phyloP scores from a whole-genome alignment of 805 yeast genomes.

The Teunomyces gatunensis region DNA sequence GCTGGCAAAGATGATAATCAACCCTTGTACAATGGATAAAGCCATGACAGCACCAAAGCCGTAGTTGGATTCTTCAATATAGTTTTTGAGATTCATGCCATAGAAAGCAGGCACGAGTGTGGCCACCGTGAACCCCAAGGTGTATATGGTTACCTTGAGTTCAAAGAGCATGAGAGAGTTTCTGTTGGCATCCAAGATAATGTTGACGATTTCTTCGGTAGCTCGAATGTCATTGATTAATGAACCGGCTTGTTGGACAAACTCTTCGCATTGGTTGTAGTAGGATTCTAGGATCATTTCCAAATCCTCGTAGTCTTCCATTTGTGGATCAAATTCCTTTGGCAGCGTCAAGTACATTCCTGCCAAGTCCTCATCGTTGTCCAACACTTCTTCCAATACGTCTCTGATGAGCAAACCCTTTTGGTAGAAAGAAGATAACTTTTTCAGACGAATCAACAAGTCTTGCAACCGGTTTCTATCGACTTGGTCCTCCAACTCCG shows the following conservation, averaged over 20 bases:
- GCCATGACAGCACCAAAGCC: conserved; percentile 63
- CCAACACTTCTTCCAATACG: conserved; percentile 79
- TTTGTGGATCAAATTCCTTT: conserved; percentile 16
- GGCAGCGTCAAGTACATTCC: conserved; percentile 69
- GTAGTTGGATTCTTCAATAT: conserved; percentile 61
- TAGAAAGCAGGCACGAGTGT: conserved; percentile 84
- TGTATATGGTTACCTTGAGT: conserved; percentile 76
- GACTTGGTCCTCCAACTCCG: conserved; percentile 74
- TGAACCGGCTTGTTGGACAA: conserved; percentile 86
- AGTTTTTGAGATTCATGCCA: conserved; percentile 82
- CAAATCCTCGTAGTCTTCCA: conserved; percentile 60
- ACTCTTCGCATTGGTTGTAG: conserved; percentile 88
- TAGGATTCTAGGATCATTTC: conserved; percentile 88
- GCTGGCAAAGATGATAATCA: conserved; percentile 52
- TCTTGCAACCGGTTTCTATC: conserved; percentile 74
- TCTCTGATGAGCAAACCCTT: conserved; percentile 72
- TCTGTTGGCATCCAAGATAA: conserved; percentile 86
- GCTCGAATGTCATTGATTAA: conserved; percentile 79
- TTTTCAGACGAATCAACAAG: conserved; percentile 68
- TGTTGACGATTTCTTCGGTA: conserved; percentile 90
- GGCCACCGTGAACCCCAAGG: conserved; percentile 82
- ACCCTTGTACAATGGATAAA: conserved; percentile 52
- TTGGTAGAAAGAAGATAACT: conserved; percentile 70
- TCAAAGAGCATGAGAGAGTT: conserved; percentile 87
- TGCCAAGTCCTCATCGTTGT: conserved; percentile 80